These are phyloP conservation scores for Pyrenophora graminea DNA, from an alignment of 2,329 filamentous ascomycete genomes.

Conservation along the genomic window DNA sequence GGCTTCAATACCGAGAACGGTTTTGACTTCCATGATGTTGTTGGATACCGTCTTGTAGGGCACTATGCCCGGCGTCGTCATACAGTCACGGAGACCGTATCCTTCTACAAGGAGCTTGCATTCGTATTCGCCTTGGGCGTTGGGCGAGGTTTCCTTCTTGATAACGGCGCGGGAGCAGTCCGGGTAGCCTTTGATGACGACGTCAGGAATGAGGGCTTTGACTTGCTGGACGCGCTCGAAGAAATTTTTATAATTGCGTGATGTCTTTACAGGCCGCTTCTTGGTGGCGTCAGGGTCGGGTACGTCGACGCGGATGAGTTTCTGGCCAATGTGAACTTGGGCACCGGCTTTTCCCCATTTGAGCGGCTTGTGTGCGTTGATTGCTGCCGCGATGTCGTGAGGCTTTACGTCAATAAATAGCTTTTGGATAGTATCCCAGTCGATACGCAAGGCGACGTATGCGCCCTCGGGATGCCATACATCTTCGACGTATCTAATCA, in stretches of 20 bases:
- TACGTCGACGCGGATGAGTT: conserved; percentile 73
- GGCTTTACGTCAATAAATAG: conserved; percentile 80
- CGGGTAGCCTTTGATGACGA: conserved; percentile 89
- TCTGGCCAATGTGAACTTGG: conserved; percentile 44
- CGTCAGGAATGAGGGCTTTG: conserved; percentile 76
- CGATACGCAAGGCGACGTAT: conserved; percentile 80
- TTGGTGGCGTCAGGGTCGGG: conserved; percentile 50
- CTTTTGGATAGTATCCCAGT: conserved; percentile 75
- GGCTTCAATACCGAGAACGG: conserved; percentile 93
- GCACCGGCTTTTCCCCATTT: conserved; percentile 73
- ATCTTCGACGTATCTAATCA: conserved; percentile 80
- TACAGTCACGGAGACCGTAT: conserved; percentile 85
- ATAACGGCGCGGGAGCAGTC: conserved; percentile 87
- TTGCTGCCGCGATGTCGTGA: conserved; percentile 73
- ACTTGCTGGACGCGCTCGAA: conserved; percentile 82
- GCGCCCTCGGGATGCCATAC: conserved; percentile 79
- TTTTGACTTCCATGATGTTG: conserved; percentile 84
- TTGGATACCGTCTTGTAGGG: conserved; percentile 77
- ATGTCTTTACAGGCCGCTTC: conserved; percentile 35
- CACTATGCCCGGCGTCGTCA: conserved; percentile 90
- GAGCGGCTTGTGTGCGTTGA: conserved; percentile 80
- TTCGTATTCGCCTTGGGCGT: conserved; percentile 65
- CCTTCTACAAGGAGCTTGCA: conserved; percentile 78
- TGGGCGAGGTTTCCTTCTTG: conserved; percentile 72
- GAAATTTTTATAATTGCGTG: conserved; percentile 60